Percentiles rank a stretch among this genome's conserved stretches.
These are phyloP conservation scores for Leucocoprinus sp. DNA, from an alignment of 768 basidiomycete species.

Conservation along the genomic window DNA sequence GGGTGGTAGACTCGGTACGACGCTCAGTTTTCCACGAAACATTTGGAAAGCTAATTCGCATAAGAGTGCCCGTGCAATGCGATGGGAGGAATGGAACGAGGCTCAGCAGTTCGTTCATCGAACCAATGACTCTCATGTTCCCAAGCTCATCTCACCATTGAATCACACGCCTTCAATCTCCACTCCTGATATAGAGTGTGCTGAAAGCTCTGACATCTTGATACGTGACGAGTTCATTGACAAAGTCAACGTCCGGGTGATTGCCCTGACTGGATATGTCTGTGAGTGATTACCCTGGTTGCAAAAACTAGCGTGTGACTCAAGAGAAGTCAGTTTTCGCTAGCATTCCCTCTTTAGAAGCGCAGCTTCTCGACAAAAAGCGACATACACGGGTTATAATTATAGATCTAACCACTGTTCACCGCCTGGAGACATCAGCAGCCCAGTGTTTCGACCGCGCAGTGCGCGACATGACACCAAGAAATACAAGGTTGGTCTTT, in stretches of 20 bases:
- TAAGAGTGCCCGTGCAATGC: slow-evolving; percentile 14
- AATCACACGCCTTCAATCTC: slow-evolving; percentile 3
- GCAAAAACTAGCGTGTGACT: background rate
- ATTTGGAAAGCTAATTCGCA: no score
- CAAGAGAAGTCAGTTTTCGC: background rate
- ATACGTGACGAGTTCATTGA: slow-evolving; percentile 5
- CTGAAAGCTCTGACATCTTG: background rate
- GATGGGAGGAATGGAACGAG: slow-evolving; percentile 18
- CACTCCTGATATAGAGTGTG: background rate
- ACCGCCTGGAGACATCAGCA: slow-evolving; percentile 3
- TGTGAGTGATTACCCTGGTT: slow-evolving; percentile 6
- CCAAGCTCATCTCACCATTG: slow-evolving; percentile 6
- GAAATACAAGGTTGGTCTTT: background rate
- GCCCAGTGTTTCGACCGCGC: slow-evolving; percentile 6
- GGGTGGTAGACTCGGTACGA: slow-evolving; percentile 18
- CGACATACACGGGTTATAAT: background rate
- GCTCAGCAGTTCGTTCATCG: slow-evolving; percentile 1
- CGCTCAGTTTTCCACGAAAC: background rate
- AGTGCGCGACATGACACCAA: slow-evolving; percentile 1
- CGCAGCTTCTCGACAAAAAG: slow-evolving; percentile 3
- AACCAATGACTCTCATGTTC: background rate
- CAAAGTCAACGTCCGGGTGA: slow-evolving; percentile 9
- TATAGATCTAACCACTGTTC: background rate
- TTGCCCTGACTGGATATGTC: slow-evolving; percentile 12
- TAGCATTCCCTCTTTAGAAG: slow-evolving; percentile 6